Conservation (phyloP, 2,329 filamentous ascomycete species). For the Penicillium sp. region DNA sequence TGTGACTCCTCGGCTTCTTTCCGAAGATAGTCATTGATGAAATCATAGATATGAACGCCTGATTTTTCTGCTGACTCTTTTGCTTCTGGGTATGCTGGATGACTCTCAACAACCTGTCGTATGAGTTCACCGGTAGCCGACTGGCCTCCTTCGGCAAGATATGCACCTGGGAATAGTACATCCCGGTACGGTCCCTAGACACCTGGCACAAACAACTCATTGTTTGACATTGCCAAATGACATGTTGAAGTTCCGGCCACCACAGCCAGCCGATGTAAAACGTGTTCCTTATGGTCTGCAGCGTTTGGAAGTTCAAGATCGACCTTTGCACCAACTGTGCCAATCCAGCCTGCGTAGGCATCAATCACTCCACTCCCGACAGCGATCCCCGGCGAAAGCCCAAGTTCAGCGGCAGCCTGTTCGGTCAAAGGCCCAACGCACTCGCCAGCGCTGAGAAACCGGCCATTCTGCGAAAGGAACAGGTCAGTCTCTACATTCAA, state of each 20-base stretch:
- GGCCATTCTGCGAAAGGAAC: slow-evolving; percentile 67
- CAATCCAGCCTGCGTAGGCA: slow-evolving; percentile 94
- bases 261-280: slow-evolving; percentile 76
- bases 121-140: slow-evolving; percentile 89
- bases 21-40: neutral
- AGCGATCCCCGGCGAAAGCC: slow-evolving; percentile 80
- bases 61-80: slow-evolving; percentile 73
- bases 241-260: slow-evolving; percentile 96
- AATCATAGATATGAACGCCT: slow-evolving; percentile 42
- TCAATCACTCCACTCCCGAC: slow-evolving; percentile 94
- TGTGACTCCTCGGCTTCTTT: neutral
- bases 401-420: slow-evolving; percentile 78
- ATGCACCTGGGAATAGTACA: slow-evolving; percentile 81
- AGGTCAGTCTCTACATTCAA: too few relatives aligned
- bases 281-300: neutral
- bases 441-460: slow-evolving; percentile 84
- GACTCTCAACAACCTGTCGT: slow-evolving; percentile 87
- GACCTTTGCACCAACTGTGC: slow-evolving; percentile 90
- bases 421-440: slow-evolving; percentile 79
- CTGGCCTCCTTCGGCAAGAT: slow-evolving; percentile 94
- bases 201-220: slow-evolving; percentile 86
- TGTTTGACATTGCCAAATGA: slow-evolving; percentile 87
- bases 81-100: slow-evolving; percentile 80
- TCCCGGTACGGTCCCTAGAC: slow-evolving; percentile 96
- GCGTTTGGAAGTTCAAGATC: slow-evolving; percentile 65